A percentile compares a stretch with the other conserved stretches of the same genome.
phyloP scores from a whole-genome alignment of 768 basidiomycete genomes.

The Termitomyces eurrhizus region DNA sequence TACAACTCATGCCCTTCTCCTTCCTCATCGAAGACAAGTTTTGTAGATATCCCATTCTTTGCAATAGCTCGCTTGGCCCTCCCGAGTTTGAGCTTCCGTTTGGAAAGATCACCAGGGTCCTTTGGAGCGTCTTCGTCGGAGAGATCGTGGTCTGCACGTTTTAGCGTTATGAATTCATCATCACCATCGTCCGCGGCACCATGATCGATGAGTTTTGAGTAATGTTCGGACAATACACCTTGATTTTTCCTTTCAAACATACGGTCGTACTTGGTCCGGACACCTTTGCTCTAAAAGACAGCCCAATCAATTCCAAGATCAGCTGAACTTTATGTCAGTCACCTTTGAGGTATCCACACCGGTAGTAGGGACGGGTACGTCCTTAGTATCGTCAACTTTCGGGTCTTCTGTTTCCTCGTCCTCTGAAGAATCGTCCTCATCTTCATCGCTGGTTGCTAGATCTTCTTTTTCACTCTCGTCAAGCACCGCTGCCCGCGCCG shows the following conservation, averaged over 20 bases:
- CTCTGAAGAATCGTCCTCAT: constrained; percentile 7
- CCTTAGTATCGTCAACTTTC: constrained; percentile 17
- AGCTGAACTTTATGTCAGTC: constrained; percentile 9
- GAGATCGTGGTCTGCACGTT: constrained; percentile 85
- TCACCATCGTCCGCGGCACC: constrained; percentile 37
- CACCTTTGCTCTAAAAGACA: constrained; percentile 29
- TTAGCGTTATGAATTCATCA: constrained; percentile 92
- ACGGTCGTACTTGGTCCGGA: constrained; percentile 92
- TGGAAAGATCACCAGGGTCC: constrained; percentile 59
- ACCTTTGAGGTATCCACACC: constrained; percentile 38
- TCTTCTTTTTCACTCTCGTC: constrained; percentile 17
- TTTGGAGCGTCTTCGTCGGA: constrained; percentile 24
- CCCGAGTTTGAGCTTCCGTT: constrained; percentile 77
- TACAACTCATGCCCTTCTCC: constrained; percentile 80
- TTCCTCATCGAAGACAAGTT: constrained; percentile 88
- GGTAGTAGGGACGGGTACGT: constrained; percentile 7
- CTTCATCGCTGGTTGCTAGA: constrained; percentile 7
- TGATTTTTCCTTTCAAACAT: constrained; percentile 99
- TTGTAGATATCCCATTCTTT: constrained; percentile 60
- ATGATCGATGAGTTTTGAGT: constrained; percentile 82
- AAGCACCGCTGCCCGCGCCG: constrained; percentile 25
- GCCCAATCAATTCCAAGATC: neutral
- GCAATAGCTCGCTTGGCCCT: constrained; percentile 69
- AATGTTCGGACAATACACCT: constrained; percentile 86
- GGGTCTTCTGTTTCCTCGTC: constrained; percentile 22